Evolutionary conservation across 768 basidiomycete species (phyloP).

Genomic region (Lactarius deliciosus): DNA sequence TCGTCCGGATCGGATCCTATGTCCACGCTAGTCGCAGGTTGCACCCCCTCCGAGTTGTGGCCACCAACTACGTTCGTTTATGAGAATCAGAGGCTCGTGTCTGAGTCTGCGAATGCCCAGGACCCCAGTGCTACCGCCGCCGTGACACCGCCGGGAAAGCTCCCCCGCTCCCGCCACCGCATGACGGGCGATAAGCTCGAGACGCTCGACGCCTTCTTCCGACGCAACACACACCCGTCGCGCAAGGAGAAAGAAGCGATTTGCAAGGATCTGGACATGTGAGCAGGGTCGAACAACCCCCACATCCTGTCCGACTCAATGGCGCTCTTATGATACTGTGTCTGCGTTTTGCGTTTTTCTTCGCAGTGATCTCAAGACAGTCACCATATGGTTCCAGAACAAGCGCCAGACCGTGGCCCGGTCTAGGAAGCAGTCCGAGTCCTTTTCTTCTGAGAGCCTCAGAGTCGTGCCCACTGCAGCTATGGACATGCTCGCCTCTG

Average conservation of each 20-base stretch:
- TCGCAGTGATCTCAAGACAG: constrained; percentile 44
- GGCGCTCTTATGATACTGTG: neutral
- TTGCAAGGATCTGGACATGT: constrained; percentile 44
- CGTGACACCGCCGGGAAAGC: constrained; percentile 18
- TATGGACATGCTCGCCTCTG: constrained; percentile 25
- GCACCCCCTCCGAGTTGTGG: neutral
- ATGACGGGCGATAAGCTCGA: constrained; percentile 41
- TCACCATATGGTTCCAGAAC: constrained; percentile 83
- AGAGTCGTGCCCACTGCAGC: neutral
- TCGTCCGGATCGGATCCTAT: neutral
- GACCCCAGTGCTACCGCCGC: neutral
- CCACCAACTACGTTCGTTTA: constrained; percentile 15
- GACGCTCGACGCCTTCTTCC: constrained; percentile 40
- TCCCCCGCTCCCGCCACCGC: constrained; percentile 41
- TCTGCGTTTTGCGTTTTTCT: neutral
- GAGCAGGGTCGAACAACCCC: constrained; percentile 19
- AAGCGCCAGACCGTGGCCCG: constrained; percentile 54
- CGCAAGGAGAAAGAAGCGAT: constrained; percentile 44
- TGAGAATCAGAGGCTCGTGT: constrained; percentile 9
- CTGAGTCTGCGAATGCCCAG: neutral
- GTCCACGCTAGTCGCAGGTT: constrained; percentile 1
- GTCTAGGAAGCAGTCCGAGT: constrained; percentile 37
- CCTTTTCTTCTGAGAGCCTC: constrained; percentile 14
- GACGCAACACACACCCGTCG: constrained; percentile 41
- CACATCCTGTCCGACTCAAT: neutral